phyloP scores from a whole-genome alignment of 805 yeast species.

The Suhomyces faveliae region DNA sequence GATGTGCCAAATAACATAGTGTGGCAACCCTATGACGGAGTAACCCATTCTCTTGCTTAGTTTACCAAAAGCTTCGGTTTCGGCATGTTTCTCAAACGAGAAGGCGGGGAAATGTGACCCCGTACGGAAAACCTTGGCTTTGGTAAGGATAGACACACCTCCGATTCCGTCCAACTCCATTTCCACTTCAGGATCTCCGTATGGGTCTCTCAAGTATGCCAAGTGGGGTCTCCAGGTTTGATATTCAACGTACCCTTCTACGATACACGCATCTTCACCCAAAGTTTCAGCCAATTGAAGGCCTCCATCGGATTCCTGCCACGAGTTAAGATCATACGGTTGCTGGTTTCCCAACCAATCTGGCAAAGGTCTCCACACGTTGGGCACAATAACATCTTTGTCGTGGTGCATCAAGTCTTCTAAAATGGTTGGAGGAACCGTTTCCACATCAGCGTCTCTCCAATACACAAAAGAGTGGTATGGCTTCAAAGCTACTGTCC shows the following conservation, averaged over 20 bases:
- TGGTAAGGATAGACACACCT: conserved; percentile 89
- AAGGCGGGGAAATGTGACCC: conserved; percentile 98
- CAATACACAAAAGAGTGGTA: conserved; percentile 95
- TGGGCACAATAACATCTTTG: conserved; percentile 91
- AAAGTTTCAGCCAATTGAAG: conserved; percentile 69
- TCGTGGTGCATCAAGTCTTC: conserved; percentile 93
- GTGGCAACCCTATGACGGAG: conserved; percentile 86
- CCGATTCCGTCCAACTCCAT: conserved; percentile 96
- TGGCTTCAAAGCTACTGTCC: conserved; percentile 82
- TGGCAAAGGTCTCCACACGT: conserved; percentile 87
- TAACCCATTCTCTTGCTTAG: conserved; percentile 84
- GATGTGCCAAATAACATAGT: conserved; percentile 47
- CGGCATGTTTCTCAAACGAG: conserved; percentile 94
- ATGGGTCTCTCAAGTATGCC: conserved; percentile 91
- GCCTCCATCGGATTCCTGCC: conserved; percentile 86
- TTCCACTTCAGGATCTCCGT: conserved; percentile 91
- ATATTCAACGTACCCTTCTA: conserved; percentile 95
- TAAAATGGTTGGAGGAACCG: conserved; percentile 76
- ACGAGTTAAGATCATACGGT: conserved; percentile 80
- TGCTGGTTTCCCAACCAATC: conserved; percentile 84
- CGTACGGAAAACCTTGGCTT: conserved; percentile 78
- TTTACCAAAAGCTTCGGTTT: conserved; percentile 95
- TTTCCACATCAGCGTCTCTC: conserved; percentile 98
- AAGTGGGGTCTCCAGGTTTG: conserved; percentile 98
- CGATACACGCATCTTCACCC: conserved; percentile 94